A percentile compares a stretch with the other conserved stretches of the same genome.
Conservation (phyloP, 306 rosid species). For the Hippophae rhamnoides region DNA sequence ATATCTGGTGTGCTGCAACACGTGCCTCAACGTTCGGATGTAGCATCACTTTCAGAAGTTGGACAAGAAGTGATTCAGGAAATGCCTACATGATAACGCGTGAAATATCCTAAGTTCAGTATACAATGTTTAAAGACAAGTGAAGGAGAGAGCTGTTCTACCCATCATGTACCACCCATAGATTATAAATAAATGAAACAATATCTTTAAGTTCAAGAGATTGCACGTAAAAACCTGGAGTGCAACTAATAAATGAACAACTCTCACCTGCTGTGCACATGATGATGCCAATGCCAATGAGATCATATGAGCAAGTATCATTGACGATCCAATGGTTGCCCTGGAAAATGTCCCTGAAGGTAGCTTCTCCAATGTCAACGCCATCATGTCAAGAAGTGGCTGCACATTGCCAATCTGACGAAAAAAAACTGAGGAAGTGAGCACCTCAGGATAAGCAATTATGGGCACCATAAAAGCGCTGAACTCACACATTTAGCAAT, state of each 20-base stretch:
- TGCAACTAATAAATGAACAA: background rate
- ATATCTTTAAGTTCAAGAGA: background rate
- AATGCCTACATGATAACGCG: constrained; percentile 47
- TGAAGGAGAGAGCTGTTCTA: background rate
- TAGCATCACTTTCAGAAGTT: constrained; percentile 79
- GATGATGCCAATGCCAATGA: constrained; percentile 46
- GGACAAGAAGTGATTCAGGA: constrained; percentile 86
- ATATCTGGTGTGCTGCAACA: constrained; percentile 86
- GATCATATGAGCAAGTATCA: constrained; percentile 65
- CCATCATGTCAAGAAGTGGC: constrained; percentile 82
- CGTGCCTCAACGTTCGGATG: constrained; percentile 77
- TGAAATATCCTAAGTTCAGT: background rate
- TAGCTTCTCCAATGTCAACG: constrained; percentile 71
- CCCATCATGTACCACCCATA: too few relatives aligned
- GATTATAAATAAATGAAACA: too few relatives aligned
- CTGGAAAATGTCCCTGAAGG: constrained; percentile 64
- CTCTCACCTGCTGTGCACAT: constrained; percentile 55
- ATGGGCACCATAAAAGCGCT: background rate
- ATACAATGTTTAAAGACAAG: background rate
- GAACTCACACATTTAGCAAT: constrained; percentile 65
- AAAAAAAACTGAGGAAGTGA: constrained; percentile 13
- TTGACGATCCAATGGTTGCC: constrained; percentile 67
- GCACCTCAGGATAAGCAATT: constrained; percentile 13
- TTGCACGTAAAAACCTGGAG: background rate
- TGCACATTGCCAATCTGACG: constrained; percentile 56